Conservation (phyloP, 805 yeast species). For the Alloascoidea africana region DNA sequence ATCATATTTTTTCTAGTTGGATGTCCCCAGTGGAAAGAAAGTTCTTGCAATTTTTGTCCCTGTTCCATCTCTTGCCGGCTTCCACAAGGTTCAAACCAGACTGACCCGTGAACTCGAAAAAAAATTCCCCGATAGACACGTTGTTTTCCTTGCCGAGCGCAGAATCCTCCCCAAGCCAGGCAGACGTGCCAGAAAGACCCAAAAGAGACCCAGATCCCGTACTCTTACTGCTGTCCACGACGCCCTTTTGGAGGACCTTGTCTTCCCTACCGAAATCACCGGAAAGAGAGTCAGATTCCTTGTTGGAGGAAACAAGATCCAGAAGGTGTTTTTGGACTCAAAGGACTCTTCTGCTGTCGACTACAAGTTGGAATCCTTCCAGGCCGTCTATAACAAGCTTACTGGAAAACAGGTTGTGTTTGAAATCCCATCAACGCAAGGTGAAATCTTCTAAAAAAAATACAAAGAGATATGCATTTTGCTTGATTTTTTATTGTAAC, state of each 20-base stretch:
- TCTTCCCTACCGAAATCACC: conserved; percentile 97
- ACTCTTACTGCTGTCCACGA: conserved; percentile 98
- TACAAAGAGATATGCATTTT: too few species aligned
- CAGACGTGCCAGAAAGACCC: conserved; percentile 82
- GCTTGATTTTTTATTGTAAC: too few species aligned
- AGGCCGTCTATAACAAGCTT: conserved; percentile 93
- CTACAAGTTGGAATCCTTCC: conserved; percentile 99
- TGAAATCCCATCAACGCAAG: conserved; percentile 54
- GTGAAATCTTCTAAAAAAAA: conserved; percentile 21
- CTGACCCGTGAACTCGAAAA: conserved; percentile 99
- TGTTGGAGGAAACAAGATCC: conserved; percentile 97
- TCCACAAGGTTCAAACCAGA: conserved; percentile 98
- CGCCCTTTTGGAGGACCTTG: conserved; percentile 96
- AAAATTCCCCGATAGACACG: conserved; percentile 99
- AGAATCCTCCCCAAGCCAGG: conserved; percentile 99
- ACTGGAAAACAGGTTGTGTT: conserved; percentile 99
- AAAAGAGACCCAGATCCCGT: conserved; percentile 99
- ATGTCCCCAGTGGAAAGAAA: conserved; percentile 96
- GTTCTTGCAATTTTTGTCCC: conserved; percentile 98
- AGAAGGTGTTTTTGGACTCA: conserved; percentile 94
- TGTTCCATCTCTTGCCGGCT: conserved; percentile 79
- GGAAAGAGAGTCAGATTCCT: conserved; percentile 99
- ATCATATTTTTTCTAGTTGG: conserved; percentile 31
- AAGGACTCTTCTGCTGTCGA: conserved; percentile 95
- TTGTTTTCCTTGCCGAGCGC: conserved; percentile 98